These are phyloP conservation scores for Solanum chilense DNA, from an alignment of 257 asterid genomes.

Conservation along the genomic window DNA sequence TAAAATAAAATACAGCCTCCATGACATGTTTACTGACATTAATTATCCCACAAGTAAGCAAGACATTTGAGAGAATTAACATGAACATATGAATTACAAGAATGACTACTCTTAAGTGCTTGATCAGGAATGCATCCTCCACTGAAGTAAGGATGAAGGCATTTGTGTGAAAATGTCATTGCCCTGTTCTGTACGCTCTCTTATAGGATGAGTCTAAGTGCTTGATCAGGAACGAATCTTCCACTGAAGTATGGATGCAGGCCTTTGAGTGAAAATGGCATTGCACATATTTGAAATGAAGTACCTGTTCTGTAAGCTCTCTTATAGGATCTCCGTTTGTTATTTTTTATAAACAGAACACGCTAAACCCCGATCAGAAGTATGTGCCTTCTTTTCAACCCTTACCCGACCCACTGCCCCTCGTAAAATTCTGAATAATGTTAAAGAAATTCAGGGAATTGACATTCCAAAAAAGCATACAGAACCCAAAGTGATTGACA, in stretches of 20 bases:
- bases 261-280: not conserved
- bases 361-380: not conserved
- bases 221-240: not conserved
- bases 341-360: not conserved
- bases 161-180: not conserved
- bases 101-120: not conserved
- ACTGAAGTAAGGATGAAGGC: not conserved
- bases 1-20: not conserved
- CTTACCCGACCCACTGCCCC: not conserved
- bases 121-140: not conserved
- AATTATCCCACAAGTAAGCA: not conserved
- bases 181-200: not conserved
- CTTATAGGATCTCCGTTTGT: not conserved
- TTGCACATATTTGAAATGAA: not conserved
- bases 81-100: not conserved
- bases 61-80: not conserved
- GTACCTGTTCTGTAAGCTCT: not conserved
- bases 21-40: not conserved
- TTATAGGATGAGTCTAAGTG: not conserved
- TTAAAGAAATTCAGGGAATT: not conserved
- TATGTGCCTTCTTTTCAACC: not conserved
- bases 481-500: not conserved
- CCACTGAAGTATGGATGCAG: not conserved
- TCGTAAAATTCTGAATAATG: not conserved
- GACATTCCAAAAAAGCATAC: not conserved